Evolutionary conservation across 257 asterid genomes (phyloP), one percentile per base, ranked within the genome.

Genomic region (Solanum chilense): DNA sequence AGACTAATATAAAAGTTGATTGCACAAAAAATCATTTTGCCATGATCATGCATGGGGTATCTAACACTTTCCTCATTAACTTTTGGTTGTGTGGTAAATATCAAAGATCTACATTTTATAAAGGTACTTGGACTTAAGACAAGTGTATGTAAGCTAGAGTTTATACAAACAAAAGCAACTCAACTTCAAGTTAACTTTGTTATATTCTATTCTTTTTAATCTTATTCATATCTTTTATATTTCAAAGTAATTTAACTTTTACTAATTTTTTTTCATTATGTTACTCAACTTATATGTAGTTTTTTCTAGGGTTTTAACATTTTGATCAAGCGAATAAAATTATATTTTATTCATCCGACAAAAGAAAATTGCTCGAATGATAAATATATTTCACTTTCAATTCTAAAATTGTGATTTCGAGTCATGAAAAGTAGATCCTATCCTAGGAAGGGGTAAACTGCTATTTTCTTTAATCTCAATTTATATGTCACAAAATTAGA

Each of bases 1-100:
- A 78, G 64, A 78, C 66, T 45, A 78, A 78, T 78, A 45, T 78
- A 45, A 78, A 78, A 78, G 84, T 27, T 78, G 84, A 45, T 78
- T 78, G 84, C 66, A 15, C 27, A 9, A 78, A 78, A 27, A 78
- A 15, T 27, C 42, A 78, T 78, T 78, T 27, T 45, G 11, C 12
- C 37, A 35, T 42, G n/a, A 84, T 84, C 52, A 64, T 64, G 39
- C 39, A 37, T 37, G 39, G 39, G 18, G 6, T 2, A 37, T 44
- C 41, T n/a, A 56, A 4, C 3, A 84, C 58, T 58, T 41, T 84
- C 18, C 3, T 60, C n/a, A 41, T 33, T 25, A 60, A 37, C 56
- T 37, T 35, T 87, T 27, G 56, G 7, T 87, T 82, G 44, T 74
- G 58, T 82, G 64, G 86, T 69, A 58, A 31, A 47, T 68, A 27